A percentile compares a stretch with the other conserved stretches of the same genome.
These are phyloP conservation scores for Sporormia fimetaria DNA, from an alignment of 495 filamentous ascomycete genomes.

Conservation along the genomic window DNA sequence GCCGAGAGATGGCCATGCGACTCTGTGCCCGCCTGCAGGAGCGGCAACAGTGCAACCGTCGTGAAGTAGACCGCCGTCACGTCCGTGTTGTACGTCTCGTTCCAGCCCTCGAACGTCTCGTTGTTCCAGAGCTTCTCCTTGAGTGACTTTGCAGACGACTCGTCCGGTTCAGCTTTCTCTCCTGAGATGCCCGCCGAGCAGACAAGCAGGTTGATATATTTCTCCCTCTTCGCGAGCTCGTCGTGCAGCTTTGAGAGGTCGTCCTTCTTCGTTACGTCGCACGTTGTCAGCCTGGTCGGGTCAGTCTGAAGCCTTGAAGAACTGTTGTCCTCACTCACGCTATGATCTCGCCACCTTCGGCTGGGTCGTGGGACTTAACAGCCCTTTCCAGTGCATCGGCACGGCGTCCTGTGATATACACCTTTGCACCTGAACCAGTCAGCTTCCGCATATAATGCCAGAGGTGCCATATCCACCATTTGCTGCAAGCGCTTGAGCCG, in stretches of 20 bases:
- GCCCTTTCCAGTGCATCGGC: constrained; percentile 34
- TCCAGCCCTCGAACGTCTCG: constrained; percentile 34
- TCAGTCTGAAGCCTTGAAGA: not conserved
- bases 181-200: constrained; percentile 33
- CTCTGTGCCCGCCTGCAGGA: constrained; percentile 34
- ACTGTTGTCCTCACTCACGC: constrained; percentile 11
- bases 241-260: constrained; percentile 29
- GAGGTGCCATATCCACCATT: constrained; percentile 29
- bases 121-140: constrained; percentile 36
- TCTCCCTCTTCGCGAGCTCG: constrained; percentile 32
- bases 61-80: constrained; percentile 37
- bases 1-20: constrained; percentile 31
- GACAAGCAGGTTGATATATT: constrained; percentile 33
- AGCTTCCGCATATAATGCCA: not conserved
- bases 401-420: constrained; percentile 35
- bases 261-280: constrained; percentile 36
- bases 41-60: constrained; percentile 35
- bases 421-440: constrained; percentile 29
- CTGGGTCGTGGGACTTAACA: constrained; percentile 31
- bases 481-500: constrained; percentile 34
- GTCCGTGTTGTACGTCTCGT: constrained; percentile 33
- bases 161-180: constrained; percentile 31
- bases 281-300: constrained; percentile 29
- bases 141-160: constrained; percentile 25
- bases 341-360: constrained; percentile 32